These are phyloP conservation scores for Neostapfia colusana DNA, from an alignment of 176 grass and related monocot species.

Conservation along the genomic window DNA sequence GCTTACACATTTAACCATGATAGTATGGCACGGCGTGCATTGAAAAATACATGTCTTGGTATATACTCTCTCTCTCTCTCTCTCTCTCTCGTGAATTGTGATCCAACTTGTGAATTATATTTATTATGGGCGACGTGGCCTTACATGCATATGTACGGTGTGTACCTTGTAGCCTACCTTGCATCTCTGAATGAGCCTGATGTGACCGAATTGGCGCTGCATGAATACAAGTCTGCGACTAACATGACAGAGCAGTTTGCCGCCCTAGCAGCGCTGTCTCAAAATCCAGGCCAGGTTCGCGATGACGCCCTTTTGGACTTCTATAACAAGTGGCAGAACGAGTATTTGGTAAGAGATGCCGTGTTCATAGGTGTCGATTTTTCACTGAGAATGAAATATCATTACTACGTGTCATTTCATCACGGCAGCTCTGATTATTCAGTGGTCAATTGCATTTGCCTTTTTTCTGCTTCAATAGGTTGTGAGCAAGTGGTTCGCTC, in stretches of 20 bases:
- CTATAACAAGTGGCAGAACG: conserved; percentile 82
- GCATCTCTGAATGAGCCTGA: conserved; percentile 73
- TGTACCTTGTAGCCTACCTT: conserved; percentile 71
- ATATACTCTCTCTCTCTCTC: conserved; percentile 22
- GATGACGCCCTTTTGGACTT: conserved; percentile 88
- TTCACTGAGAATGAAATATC: too few relatives aligned
- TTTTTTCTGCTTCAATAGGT: conserved; percentile 56
- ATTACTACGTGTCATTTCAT: too few relatives aligned
- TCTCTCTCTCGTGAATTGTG: too few relatives aligned
- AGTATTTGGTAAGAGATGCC: conserved; percentile 79
- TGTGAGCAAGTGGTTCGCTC: conserved; percentile 99
- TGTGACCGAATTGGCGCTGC: conserved; percentile 65
- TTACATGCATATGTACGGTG: conserved; percentile 40
- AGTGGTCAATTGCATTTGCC: conserved; percentile 11
- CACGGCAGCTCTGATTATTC: not conserved
- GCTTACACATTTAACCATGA: conserved; percentile 81
- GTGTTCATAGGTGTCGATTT: not conserved
- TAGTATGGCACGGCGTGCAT: conserved; percentile 69
- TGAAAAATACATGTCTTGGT: conserved; percentile 94
- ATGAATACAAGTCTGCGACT: conserved; percentile 83
- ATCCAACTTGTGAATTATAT: conserved; percentile 16
- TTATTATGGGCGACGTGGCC: not conserved
- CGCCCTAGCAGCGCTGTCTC: conserved; percentile 84
- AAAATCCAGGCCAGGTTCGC: conserved; percentile 89
- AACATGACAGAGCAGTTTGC: conserved; percentile 99